phyloP scores from a whole-genome alignment of 768 basidiomycete genomes.

The Neoboletus brunneissimus region DNA sequence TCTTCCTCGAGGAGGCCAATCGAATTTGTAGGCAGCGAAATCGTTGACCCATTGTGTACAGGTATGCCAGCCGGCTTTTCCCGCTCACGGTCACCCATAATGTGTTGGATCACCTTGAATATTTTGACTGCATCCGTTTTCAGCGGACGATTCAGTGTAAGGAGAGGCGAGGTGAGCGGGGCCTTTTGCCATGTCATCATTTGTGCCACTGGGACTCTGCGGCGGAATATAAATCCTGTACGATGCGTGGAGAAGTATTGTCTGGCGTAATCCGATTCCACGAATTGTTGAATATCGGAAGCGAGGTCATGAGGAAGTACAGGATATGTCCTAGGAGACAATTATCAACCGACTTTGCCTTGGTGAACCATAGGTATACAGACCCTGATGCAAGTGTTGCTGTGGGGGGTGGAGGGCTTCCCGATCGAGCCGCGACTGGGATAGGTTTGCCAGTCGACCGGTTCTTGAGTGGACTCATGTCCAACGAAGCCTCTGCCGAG shows the following conservation, averaged over 20 bases:
- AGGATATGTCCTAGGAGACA: constrained; percentile 59
- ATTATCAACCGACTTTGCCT: constrained; percentile 6
- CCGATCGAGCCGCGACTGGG: constrained; percentile 44
- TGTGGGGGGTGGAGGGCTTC: constrained; percentile 31
- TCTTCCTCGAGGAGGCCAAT: constrained; percentile 73
- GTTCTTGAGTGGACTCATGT: constrained; percentile 75
- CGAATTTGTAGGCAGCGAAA: constrained; percentile 41
- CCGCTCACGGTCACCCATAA: constrained; percentile 90
- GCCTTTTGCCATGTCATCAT: constrained; percentile 92
- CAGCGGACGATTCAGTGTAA: constrained; percentile 62
- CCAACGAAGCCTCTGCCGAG: constrained; percentile 55
- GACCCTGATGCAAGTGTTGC: constrained; percentile 66
- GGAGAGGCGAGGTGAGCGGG: constrained; percentile 69
- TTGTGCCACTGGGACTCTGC: constrained; percentile 77
- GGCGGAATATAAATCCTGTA: constrained; percentile 83
- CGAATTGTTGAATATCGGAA: constrained; percentile 84
- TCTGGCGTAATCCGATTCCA: constrained; percentile 78
- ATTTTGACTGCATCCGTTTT: constrained; percentile 77
- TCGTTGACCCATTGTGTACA: constrained; percentile 41
- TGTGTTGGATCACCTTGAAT: constrained; percentile 87
- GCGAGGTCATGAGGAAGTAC: constrained; percentile 77
- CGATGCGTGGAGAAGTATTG: constrained; percentile 89
- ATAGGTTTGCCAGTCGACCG: constrained; percentile 62
- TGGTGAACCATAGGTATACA: constrained; percentile 20
- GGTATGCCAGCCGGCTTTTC: constrained; percentile 57